Base-by-base conservation (phyloP, 2,329 filamentous ascomycete species). In the Pochonia chlamydosporia region DNA sequence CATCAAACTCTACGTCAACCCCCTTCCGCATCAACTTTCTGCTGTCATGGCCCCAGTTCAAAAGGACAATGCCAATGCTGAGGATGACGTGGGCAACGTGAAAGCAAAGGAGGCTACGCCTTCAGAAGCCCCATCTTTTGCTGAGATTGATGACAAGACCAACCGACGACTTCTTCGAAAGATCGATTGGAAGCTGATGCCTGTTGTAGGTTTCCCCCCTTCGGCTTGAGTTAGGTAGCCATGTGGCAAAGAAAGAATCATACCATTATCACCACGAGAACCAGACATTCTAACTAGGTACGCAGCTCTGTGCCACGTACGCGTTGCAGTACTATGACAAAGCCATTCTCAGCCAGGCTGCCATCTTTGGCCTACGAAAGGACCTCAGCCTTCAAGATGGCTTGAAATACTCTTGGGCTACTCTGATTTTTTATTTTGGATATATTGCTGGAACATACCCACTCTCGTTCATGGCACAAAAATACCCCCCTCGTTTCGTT, bases 361-460 rank as follows among this genome's bases (percentile, higher is more conserved):
- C 59, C 23, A 57, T 64, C 26, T 64, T 63, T 37, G 60, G 60
- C 16, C 55, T 64, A 21, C 54, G 57, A 21, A 49, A 54, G 1
- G 59, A 65, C 46, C 56, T 63, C 7, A 43, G 52, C 7, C 59
- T 61, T 2, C 49, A 57, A 14, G 60, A 48, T 7, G 52, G 58
- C 25, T 53, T 63, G 20, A 57, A 58, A 43, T 63, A 61, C 43
- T 61, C 59, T 9, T 61, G 59, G 54, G 56, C 56, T 7, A 60
- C 59, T n/a, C 57, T 63, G 43, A 60, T 64, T 36, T 64, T 65
- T 42, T 65, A 64, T 36, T 62, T 63, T 42, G 62, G 63, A 5
- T 63, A 63, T 42, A 56, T 64, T 5, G 47, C 49, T 5, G 62
- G 61, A 3, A 61, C 59, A 13, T 64, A 63, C 40, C 62, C 63